Evolutionary conservation across 1,284 basidiomycete species (phyloP).

Genomic region (Tilletia setariae): DNA sequence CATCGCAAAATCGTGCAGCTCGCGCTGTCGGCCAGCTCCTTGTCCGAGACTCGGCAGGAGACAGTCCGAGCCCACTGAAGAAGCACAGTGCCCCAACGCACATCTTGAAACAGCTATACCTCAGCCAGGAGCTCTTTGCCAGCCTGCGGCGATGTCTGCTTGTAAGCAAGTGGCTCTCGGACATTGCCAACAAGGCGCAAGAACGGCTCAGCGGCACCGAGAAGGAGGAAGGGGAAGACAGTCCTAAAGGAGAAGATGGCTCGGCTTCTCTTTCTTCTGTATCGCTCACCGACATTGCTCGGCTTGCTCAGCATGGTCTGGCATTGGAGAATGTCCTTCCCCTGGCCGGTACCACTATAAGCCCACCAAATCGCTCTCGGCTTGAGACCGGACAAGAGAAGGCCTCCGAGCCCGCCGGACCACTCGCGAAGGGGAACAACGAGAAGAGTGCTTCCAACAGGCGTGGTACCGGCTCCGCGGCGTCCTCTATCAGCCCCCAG

Average conservation of each 20-base stretch:
- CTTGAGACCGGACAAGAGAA: not conserved
- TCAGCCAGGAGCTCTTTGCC: constrained; percentile 2
- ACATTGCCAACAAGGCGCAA: not conserved
- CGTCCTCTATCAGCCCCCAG: not conserved
- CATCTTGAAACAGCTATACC: constrained; percentile 4
- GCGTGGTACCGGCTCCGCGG: not conserved
- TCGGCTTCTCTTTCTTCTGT: not conserved
- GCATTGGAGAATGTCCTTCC: constrained; percentile 5
- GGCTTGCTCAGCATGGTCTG: constrained; percentile 5
- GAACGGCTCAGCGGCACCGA: not conserved
- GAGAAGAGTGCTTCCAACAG: not conserved
- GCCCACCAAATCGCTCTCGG: not conserved
- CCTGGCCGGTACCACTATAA: not conserved
- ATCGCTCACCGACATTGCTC: not conserved
- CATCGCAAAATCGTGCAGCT: not conserved
- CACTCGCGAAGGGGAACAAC: not conserved
- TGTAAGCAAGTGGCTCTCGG: not conserved
- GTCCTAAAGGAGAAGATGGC: not conserved
- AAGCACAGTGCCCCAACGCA: not conserved
- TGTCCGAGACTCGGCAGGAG: not conserved
- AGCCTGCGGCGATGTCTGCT: not conserved
- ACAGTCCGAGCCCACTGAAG: not conserved
- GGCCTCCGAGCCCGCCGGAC: not conserved
- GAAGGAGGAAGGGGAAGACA: not conserved
- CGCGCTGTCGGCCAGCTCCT: not conserved